phyloP scores from a whole-genome alignment of 2,329 filamentous ascomycete genomes.

The Penicillium sp. region DNA sequence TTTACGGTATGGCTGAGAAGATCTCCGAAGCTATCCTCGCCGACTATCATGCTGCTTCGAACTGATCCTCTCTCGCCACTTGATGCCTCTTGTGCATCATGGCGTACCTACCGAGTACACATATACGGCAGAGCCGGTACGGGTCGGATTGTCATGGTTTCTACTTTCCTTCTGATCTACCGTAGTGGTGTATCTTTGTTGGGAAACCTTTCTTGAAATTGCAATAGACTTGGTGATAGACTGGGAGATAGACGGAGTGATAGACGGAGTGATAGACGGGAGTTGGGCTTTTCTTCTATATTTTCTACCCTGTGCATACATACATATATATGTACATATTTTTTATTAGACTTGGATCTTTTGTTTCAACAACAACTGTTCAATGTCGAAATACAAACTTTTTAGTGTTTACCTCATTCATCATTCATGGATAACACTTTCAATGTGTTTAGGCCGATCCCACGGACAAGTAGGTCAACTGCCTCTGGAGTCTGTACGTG shows the following conservation, averaged over 20 bases:
- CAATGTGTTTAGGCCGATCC: too few species aligned
- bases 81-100: neutral
- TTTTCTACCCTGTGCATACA: neutral
- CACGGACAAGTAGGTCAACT: too few species aligned
- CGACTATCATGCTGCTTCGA: constrained; percentile 5
- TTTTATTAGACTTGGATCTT: neutral
- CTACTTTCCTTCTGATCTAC: neutral
- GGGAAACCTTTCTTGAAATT: neutral
- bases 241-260: neutral
- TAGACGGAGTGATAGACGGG: neutral
- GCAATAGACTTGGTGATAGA: neutral
- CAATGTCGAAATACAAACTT: neutral
- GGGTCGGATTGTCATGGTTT: neutral
- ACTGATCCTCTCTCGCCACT: neutral
- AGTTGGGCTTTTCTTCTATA: neutral
- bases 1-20: constrained; percentile 32
- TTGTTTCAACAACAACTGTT: neutral
- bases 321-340: neutral
- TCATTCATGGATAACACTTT: too few species aligned
- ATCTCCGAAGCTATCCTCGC: constrained; percentile 20
- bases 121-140: neutral
- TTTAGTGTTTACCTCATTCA: neutral
- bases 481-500: too few species aligned
- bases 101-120: neutral
- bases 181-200: neutral